Base-by-base conservation (phyloP, 164 flowering plant genomes). In the Berberis vulgaris region DNA sequence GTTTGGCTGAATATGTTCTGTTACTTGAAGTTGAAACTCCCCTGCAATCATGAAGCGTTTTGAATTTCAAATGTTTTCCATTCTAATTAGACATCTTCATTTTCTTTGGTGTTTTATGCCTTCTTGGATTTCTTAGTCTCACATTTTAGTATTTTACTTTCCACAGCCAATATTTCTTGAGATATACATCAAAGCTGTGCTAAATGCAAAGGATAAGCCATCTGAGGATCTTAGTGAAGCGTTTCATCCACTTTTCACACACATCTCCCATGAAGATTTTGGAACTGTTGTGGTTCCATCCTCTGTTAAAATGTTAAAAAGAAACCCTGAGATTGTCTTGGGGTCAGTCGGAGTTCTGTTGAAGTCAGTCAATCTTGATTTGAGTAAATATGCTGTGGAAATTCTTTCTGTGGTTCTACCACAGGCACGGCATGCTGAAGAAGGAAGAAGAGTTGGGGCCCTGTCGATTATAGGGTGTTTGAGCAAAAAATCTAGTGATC, bases 271-370 rank as follows among this genome's bases (percentile, higher is more conserved):
- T 76, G 99, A 95, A 55, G 96, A 95, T 74, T 86, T 95, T 62
- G 84, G 73, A 67, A 83, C 54, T 59, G 65, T 76, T 61, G 81
- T 91, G 61, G 56, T 95, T 67, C 98, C 99, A 52, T 76, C 97
- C 43, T 81, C 86, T 50, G 63, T 88, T 43, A 95, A 89, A 78
- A 89, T 95, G 98, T 71, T 95, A 71, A 95, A 88, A 69, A 82
- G 99, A 60, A 95, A 89, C 71, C 99, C 99, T n/a, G 99, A 95
- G 83, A 86, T 91, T 70, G 87, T 87, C 6, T 50, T 95, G 78
- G 98, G 89, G 66, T 77, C 98, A 46, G 79, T 86, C 73, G 89
- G 87, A 59, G 71, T 91, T 69, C 87, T 91, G 47, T 69, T 95
- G 77, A 75, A 79, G 63, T 77, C 81, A 9, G 77, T 84, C 69